Conservation (phyloP, 805 yeast species). For the Candida dajiaensis region DNA sequence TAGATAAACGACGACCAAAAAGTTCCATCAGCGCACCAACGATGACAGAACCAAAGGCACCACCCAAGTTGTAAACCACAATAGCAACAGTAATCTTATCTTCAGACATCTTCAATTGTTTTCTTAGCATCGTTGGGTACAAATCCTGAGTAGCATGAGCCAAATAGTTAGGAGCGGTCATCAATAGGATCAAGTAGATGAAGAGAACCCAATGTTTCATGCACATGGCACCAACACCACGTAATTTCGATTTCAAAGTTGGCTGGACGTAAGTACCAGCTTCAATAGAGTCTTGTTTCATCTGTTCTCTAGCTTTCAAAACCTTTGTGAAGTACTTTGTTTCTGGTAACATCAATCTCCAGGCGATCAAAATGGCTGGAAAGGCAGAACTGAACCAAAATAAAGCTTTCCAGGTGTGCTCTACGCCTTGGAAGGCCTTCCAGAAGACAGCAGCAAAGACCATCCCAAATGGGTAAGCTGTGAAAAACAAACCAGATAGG, state of each 20-base stretch:
- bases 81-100: conserved; percentile 54
- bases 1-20: conserved; percentile 57
- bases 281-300: conserved; percentile 22
- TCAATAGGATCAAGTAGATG: conserved; percentile 50
- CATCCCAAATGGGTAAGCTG: conserved; percentile 61
- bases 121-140: conserved; percentile 56
- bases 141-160: conserved; percentile 75
- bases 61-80: conserved; percentile 62
- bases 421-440: conserved; percentile 48
- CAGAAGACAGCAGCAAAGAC: conserved; percentile 57
- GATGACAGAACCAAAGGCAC: conserved; percentile 54
- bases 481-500: conserved; percentile 53
- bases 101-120: conserved; percentile 42
- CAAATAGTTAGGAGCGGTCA: conserved; percentile 67
- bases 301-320: conserved; percentile 24
- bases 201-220: conserved; percentile 56
- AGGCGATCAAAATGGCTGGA: conserved; percentile 49
- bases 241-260: conserved; percentile 17
- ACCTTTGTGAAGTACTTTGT: conserved; percentile 42
- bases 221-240: conserved; percentile 29
- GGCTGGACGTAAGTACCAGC: conserved; percentile 25
- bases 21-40: conserved; percentile 52
- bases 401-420: conserved; percentile 59
- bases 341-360: conserved; percentile 57
- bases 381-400: conserved; percentile 72